Conservation (phyloP, 495 filamentous ascomycete species). For the Penicillium taxi region DNA sequence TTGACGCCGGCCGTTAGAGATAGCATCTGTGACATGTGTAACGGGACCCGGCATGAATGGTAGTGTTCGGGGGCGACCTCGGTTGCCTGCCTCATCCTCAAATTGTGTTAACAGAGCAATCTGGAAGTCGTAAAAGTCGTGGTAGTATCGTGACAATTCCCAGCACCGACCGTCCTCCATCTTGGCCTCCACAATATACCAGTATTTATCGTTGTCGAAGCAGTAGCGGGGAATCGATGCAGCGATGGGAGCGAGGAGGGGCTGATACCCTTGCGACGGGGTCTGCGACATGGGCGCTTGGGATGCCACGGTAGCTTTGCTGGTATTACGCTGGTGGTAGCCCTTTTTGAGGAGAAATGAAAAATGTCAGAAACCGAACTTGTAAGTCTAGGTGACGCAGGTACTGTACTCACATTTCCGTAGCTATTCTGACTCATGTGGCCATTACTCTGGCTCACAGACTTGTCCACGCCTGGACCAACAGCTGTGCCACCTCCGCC, state of each 20-base stretch:
- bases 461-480: constrained; percentile 74
- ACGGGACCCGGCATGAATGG: constrained; percentile 99
- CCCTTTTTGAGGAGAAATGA: no score
- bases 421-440: constrained; percentile 39
- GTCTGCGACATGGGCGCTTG: constrained; percentile 19
- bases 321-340: constrained; percentile 43
- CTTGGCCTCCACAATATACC: constrained; percentile 90
- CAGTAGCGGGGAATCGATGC: constrained; percentile 89
- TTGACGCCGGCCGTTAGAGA: constrained; percentile 83
- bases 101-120: constrained; percentile 91
- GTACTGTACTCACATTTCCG: constrained; percentile 40
- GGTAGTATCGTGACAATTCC: constrained; percentile 89
- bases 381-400: no score
- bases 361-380: no score
- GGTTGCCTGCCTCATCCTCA: constrained; percentile 82
- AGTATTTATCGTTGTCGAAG: constrained; percentile 96
- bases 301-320: constrained; percentile 30
- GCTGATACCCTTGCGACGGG: constrained; percentile 24
- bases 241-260: constrained; percentile 52
- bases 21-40: constrained; percentile 94
- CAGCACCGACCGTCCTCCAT: constrained; percentile 88
- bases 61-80: constrained; percentile 65
- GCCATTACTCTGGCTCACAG: constrained; percentile 44
- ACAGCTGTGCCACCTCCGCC: constrained; percentile 30
- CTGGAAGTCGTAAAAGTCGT: constrained; percentile 99